phyloP scores from a whole-genome alignment of 1,139 yeast genomes.

The Hyphopichia buzzinii region DNA sequence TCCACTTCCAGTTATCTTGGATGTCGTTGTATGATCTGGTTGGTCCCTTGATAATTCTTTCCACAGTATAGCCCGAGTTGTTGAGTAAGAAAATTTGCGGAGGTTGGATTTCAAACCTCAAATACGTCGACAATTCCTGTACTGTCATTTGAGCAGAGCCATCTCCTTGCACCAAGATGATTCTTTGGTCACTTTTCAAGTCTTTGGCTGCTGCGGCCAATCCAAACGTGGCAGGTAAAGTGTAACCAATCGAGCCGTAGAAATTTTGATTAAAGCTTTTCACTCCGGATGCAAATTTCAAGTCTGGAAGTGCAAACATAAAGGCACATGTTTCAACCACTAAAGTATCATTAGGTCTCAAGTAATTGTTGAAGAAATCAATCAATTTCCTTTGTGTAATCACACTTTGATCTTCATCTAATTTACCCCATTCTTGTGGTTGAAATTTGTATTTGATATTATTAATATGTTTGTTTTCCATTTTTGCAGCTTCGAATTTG shows the following conservation, averaged over 20 bases:
- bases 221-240: slow-evolving; percentile 82
- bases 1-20: slow-evolving; percentile 78
- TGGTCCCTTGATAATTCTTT: slow-evolving; percentile 79
- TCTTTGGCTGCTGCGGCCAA: slow-evolving; percentile 70
- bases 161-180: slow-evolving; percentile 78
- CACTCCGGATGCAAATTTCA: slow-evolving; percentile 52
- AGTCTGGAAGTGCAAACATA: slow-evolving; percentile 67
- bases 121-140: slow-evolving; percentile 71
- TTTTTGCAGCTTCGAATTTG: slow-evolving; percentile 11
- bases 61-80: slow-evolving; percentile 85
- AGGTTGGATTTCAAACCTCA: slow-evolving; percentile 48
- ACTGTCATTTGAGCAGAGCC: slow-evolving; percentile 92
- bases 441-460: slow-evolving; percentile 11
- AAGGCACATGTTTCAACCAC: slow-evolving; percentile 79
- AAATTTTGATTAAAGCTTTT: slow-evolving; percentile 62
- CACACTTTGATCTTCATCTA: slow-evolving; percentile 27
- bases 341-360: slow-evolving; percentile 62
- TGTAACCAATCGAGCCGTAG: slow-evolving; percentile 83
- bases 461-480: slow-evolving; percentile 9
- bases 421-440: slow-evolving; percentile 3
- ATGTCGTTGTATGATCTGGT: slow-evolving; percentile 76
- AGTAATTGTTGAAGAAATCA: slow-evolving; percentile 30
- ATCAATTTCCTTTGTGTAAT: slow-evolving; percentile 25
- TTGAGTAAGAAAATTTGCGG: slow-evolving; percentile 71
- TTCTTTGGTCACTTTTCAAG: slow-evolving; percentile 44